A percentile compares a stretch with the other conserved stretches of the same genome.
phyloP scores from a whole-genome alignment of 352 stramenopile genomes.

The Globisporangium paroecandrum region DNA sequence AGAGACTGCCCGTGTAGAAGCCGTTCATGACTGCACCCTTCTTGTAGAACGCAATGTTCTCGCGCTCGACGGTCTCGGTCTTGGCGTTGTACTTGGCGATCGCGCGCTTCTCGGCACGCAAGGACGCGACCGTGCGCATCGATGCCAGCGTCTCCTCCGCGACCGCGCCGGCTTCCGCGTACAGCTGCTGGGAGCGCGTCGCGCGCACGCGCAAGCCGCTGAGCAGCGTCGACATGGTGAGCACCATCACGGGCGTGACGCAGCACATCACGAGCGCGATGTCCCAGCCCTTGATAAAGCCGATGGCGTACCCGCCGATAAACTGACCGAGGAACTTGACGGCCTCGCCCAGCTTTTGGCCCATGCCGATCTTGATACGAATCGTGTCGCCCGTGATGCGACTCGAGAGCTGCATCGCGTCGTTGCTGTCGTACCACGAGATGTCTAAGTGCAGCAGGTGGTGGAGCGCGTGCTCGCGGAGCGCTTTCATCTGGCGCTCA shows the following conservation, averaged over 20 bases:
- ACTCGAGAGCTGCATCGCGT: background rate
- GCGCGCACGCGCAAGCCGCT: constrained; percentile 15
- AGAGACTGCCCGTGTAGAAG: constrained; percentile 31
- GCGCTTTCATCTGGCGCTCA: background rate
- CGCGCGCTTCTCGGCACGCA: constrained; percentile 23
- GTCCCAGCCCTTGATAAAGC: constrained; percentile 29
- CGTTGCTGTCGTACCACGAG: background rate
- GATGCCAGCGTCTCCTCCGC: constrained; percentile 30
- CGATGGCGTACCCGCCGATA: constrained; percentile 20
- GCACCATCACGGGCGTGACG: constrained; percentile 26
- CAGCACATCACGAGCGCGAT: constrained; percentile 26
- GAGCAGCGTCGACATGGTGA: constrained; percentile 24
- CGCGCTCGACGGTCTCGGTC: constrained; percentile 14
- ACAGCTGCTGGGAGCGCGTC: constrained; percentile 19
- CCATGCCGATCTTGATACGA: background rate
- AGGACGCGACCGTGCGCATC: constrained; percentile 28
- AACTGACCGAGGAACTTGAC: constrained; percentile 2
- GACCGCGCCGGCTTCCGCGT: constrained; percentile 27
- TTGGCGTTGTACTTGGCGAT: constrained; percentile 26
- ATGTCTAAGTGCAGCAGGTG: background rate
- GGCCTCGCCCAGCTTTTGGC: background rate
- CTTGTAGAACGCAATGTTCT: constrained; percentile 23
- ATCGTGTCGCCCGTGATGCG: constrained; percentile 1
- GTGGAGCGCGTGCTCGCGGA: background rate
- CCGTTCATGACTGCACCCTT: constrained; percentile 20